Base-by-base conservation (phyloP, 2,329 filamentous ascomycete genomes). In the Aspergillus brasiliensis region DNA sequence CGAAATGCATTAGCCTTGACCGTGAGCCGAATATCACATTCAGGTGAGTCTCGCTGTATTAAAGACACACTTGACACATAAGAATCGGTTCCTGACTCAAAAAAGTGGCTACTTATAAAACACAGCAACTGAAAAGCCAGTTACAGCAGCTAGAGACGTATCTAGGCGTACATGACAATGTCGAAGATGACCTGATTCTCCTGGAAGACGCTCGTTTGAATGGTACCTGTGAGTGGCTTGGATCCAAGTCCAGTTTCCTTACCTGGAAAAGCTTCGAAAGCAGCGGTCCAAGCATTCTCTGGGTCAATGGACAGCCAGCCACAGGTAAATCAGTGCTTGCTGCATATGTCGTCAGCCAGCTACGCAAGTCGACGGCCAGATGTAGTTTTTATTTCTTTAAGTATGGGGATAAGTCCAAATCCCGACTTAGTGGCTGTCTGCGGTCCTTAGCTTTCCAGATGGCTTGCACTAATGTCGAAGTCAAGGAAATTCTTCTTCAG, bases 301-400 rank as follows among this genome's bases (percentile, higher is more conserved):
- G 73, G 74, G 28, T 77, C 17, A 66, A 60, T n/a, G 73, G 66
- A 34, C 66, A 68, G 27, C 72, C 75, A 17, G 75, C 61, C 0
- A 59, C 67, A 8, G 75, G 74, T 7, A 77, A 77, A 64, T 73
- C 75, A 0, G 65, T 73, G 28, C 65, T 76, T 1, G 60, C 71
- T 5, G 66, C 67, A n/a, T 69, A 69, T 55, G 56, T 69, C 1
- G 61, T 75, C 28, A 65, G 69, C 8, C 15, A 69, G 3, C 58
- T 76, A 0, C 28, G 62, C 5, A 42, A 64, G 1, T 51, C 59
- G 2, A 57, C 56, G 6, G 34, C 51, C 0, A 19, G 56, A 3
- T 74, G 68, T 58, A 67, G 63, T 34, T 77, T 71, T 57, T 77
- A 71, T 58, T 77, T 77, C 62, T 77, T 78, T 62, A 72, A 67